Evolutionary conservation across 345 rosid species (phyloP).

Genomic region (Cardamine chenopodiifolia): DNA sequence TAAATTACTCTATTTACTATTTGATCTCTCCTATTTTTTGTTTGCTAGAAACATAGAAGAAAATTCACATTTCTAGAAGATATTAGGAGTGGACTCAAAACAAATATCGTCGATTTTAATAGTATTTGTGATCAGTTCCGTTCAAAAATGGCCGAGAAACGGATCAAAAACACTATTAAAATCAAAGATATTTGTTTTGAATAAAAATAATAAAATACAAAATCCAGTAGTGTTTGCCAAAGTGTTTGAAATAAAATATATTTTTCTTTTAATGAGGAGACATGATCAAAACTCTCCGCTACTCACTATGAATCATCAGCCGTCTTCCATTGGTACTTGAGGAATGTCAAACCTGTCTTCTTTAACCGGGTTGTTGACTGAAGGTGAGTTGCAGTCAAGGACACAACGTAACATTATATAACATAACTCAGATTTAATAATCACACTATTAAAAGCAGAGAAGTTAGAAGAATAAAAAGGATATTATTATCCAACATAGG

Average conservation of each 20-base stretch:
- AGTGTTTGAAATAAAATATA: neutral
- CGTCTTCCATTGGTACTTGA: slow-evolving; percentile 99
- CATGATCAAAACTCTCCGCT: neutral
- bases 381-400: slow-evolving; percentile 68
- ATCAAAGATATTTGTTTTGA: too few species aligned
- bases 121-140: too few species aligned
- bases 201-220: neutral
- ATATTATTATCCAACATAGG: slow-evolving; percentile 63
- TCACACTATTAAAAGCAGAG: neutral
- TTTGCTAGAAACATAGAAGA: too few species aligned
- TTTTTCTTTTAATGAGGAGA: neutral
- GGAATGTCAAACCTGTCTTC: slow-evolving; percentile 96
- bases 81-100: too few species aligned
- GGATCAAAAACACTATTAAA: too few species aligned
- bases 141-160: too few species aligned
- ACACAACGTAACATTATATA: slow-evolving; percentile 22
- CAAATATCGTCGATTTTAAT: too few species aligned
- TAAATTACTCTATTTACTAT: too few species aligned
- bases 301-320: slow-evolving; percentile 44
- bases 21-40: too few species aligned
- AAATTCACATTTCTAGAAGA: too few species aligned
- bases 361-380: slow-evolving; percentile 69
- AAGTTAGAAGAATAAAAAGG: slow-evolving; percentile 51
- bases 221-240: neutral
- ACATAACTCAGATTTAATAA: neutral